A percentile compares a stretch with the other conserved stretches of the same genome.
phyloP scores from a whole-genome alignment of 192 early-diverging fungal genomes.

The Chytriomyces confervae region DNA sequence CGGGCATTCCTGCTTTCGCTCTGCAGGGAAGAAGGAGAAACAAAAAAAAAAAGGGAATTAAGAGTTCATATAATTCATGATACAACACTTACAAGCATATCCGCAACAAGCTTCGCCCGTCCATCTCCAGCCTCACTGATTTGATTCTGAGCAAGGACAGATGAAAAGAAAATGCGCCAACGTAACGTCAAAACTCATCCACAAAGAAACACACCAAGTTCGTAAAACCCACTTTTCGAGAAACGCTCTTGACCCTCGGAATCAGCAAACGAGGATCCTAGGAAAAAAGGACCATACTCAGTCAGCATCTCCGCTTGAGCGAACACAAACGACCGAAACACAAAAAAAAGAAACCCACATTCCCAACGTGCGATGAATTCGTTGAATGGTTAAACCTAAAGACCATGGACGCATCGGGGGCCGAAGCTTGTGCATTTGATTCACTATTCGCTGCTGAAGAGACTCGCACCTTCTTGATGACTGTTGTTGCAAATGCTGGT shows the following conservation, averaged over 20 bases:
- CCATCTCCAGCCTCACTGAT: background rate
- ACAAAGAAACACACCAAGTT: background rate
- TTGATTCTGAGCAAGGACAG: background rate
- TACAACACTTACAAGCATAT: background rate
- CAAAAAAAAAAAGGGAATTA: background rate
- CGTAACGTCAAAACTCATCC: background rate
- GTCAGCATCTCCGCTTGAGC: background rate
- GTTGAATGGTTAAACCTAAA: constrained; percentile 19
- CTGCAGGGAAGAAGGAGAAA: too few species aligned
- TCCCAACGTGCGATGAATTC: background rate
- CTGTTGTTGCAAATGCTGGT: background rate
- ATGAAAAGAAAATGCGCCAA: background rate
- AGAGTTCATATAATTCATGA: background rate
- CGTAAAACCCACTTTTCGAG: background rate
- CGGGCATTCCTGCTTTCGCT: background rate
- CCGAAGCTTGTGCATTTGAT: background rate
- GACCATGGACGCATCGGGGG: background rate
- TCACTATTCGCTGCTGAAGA: background rate
- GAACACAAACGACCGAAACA: background rate
- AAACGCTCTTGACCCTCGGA: constrained; percentile 11
- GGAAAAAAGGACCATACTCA: background rate
- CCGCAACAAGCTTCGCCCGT: background rate
- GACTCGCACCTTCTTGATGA: background rate
- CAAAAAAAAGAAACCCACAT: background rate
- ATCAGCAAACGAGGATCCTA: constrained; percentile 17